Base-by-base conservation (phyloP, 1,139 yeast genomes). In the Protomyces lactucae-debilis region DNA sequence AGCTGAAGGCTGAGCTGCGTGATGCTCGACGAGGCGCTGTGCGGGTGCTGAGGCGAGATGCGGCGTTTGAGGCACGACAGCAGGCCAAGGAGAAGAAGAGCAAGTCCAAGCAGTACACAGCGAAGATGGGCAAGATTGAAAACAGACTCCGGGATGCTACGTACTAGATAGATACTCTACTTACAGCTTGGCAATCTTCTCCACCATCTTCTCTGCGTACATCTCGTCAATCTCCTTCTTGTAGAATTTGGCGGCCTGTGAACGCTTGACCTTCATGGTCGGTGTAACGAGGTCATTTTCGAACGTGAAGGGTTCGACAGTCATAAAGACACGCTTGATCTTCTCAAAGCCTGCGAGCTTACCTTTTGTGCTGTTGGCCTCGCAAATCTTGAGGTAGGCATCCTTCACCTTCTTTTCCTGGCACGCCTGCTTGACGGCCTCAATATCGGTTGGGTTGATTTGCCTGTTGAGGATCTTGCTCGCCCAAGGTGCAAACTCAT, bases 31-130 rank as follows among this genome's bases (percentile, higher is more conserved):
- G 93, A 78, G 83, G 87, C 68, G 87, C 95, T 0, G 77, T 93
- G 76, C 89, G 93, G 72, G 98, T 93, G 73, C 81, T 93, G 70
- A 86, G 99, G 76, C 88, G 86, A 73, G 98, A 93, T 74, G 82
- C 91, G 66, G 86, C 83, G 73, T 93, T 93, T 74, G 86, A 85
- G 71, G 95, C 97, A 37, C 83, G 96, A 71, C 92, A 92, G 76
- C 87, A 85, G 75, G 86, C 92, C 72, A 79, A 80, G 63, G 92
- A 86, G 72, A 88, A 89, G 82, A 87, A 88, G 76, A 79, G 80
- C 67, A 83, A 83, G 73, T 86, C 89, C 72, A 83, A 83, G 61
- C 91, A 83, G 23, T 95, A 95, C 75, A 98, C 93, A 75, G 82
- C 85, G 71, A 92, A 90, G 80, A 88, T 93, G 90, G 88, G 95